phyloP scores from a whole-genome alignment of 352 stramenopile species.

The Phytopythium oedochilum region DNA sequence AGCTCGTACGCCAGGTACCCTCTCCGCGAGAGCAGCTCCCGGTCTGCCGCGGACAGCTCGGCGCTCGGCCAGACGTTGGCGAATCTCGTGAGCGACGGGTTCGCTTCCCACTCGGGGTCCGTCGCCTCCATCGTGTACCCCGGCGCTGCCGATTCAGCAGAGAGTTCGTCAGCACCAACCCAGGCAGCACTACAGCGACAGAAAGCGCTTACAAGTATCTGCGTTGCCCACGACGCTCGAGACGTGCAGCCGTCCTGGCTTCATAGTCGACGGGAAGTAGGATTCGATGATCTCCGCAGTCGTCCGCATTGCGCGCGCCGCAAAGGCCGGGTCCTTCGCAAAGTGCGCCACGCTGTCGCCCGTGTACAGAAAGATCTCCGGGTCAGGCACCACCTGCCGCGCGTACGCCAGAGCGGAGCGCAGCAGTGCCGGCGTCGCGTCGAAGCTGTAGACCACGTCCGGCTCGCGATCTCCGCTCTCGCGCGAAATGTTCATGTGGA shows the following conservation, averaged over 20 bases:
- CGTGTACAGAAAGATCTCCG: constrained; percentile 65
- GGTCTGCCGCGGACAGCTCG: constrained; percentile 46
- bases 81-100: constrained; percentile 56
- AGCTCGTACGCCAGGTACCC: constrained; percentile 65
- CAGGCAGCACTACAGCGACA: too few relatives aligned
- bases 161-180: constrained; percentile 2
- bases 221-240: constrained; percentile 6
- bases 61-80: constrained; percentile 35
- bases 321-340: not conserved
- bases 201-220: constrained; percentile 1
- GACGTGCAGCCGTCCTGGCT: constrained; percentile 1
- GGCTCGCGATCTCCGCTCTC: constrained; percentile 13
- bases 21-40: constrained; percentile 43
- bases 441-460: constrained; percentile 21
- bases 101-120: constrained; percentile 37
- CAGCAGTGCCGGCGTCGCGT: constrained; percentile 24
- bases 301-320: not conserved
- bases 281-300: not conserved
- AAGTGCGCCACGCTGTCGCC: constrained; percentile 53
- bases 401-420: constrained; percentile 48
- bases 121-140: constrained; percentile 80
- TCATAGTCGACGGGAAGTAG: not conserved
- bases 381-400: constrained; percentile 29
- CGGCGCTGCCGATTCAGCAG: constrained; percentile 23
- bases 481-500: constrained; percentile 51